Conservation (phyloP, 208 protist genomes). For the Polymyxa betae region DNA sequence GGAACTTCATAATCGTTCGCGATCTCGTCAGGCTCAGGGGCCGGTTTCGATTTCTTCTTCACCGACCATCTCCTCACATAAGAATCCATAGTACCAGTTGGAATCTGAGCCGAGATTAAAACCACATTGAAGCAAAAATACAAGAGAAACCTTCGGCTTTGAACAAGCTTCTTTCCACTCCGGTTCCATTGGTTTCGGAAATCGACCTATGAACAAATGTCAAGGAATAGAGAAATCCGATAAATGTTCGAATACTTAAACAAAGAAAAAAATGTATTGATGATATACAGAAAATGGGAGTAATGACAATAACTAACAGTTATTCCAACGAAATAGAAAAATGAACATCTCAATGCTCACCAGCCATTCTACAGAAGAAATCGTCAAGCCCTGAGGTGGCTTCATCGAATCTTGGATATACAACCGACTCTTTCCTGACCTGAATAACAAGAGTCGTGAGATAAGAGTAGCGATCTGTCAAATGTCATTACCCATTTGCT, state of each 20-base stretch:
- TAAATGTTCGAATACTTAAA: not conserved
- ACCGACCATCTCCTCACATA: not conserved
- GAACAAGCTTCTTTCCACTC: no score
- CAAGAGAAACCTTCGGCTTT: not conserved
- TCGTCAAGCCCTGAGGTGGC: not conserved
- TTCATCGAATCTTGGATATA: not conserved
- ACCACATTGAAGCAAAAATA: not conserved
- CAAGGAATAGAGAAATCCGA: not conserved
- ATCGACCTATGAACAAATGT: not conserved
- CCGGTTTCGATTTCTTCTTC: not conserved
- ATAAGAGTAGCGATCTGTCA: not conserved
- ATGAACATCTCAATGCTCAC: not conserved
- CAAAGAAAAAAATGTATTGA: not conserved
- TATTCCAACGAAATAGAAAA: not conserved
- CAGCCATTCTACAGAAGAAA: not conserved
- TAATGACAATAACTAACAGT: not conserved
- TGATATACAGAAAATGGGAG: not conserved
- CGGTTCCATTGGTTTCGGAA: no score
- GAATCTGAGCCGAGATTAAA: not conserved
- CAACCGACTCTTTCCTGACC: not conserved
- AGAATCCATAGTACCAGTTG: not conserved
- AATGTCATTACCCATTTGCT: slow-evolving; percentile 18
- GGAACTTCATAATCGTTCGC: no score
- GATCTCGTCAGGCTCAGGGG: not conserved
- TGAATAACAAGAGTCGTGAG: not conserved